These are phyloP conservation scores for Centaurea solstitialis DNA, from an alignment of 129 eudicot genomes.

Conservation along the genomic window DNA sequence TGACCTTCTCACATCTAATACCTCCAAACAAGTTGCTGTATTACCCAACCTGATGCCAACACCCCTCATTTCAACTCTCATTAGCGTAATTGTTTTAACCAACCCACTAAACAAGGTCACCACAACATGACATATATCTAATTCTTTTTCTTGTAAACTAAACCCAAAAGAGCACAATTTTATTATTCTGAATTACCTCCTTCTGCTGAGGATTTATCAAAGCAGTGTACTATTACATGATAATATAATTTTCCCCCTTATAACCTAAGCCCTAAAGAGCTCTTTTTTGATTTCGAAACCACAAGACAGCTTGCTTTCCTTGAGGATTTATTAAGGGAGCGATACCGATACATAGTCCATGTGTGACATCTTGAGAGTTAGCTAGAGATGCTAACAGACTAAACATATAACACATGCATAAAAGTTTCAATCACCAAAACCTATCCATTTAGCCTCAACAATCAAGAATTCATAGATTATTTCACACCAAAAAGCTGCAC, in stretches of 20 bases:
- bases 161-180: not conserved
- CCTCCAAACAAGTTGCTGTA: too few relatives aligned
- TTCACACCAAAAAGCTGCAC: not conserved
- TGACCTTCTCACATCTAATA: too few relatives aligned
- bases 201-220: not conserved
- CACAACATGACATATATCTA: not conserved
- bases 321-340: not conserved
- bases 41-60: too few relatives aligned
- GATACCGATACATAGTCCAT: not conserved
- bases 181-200: not conserved
- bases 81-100: too few relatives aligned
- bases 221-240: not conserved
- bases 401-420: not conserved
- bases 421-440: constrained; percentile 3
- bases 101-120: not conserved
- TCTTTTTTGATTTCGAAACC: not conserved
- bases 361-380: not conserved
- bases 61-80: too few relatives aligned
- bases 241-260: not conserved
- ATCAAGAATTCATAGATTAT: not conserved
- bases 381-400: not conserved
- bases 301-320: not conserved
- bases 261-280: not conserved
- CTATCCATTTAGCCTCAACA: not conserved
- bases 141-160: not conserved